Base-by-base conservation (phyloP, 2,329 filamentous ascomycete species). In the Zymoseptoria crescenta region DNA sequence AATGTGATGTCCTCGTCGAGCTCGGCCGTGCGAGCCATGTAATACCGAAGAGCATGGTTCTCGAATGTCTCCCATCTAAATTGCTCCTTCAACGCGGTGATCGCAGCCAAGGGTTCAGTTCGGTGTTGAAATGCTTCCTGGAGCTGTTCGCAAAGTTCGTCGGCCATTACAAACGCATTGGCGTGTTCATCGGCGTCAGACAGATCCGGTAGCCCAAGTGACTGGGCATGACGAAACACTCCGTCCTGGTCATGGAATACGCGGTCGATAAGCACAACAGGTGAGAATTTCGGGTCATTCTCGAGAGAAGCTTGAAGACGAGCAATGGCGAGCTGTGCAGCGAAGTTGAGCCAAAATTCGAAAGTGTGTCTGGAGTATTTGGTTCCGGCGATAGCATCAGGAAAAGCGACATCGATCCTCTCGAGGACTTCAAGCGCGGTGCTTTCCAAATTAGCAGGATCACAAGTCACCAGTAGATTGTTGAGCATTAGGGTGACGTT, bases 11-110 rank as follows among this genome's bases (percentile, higher is more conserved):
- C 69, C 2, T 65, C 55, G 20, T 74, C 68, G 49, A 85, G 75
- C 59, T 84, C 79, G 8, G 51, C 30, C 53, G 62, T 58, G 41
- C 69, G 68, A 9, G 55, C 28, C 1, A 63, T 59, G 55, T 60
- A 66, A 56, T 70, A 72, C 16, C 56, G 49, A 13, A 69, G 21
- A 3, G 63, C 68, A 8, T 74, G 69, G 0, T 77, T 62, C 5
- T 80, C 67, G 56, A 84, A 81, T 2, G 70, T 65, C 0, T 73
- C 64, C 81, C 82, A 85, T 2, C 76, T 74, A 65, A 79, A 86
- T 1, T 67, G 62, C 1, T 69, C 67, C 41, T 75, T 74, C 4
- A 86, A 63, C 1, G 65, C 68, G 2, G 76, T 74, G 27, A 81
- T 68, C 49, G 80, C 76, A 13, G 78, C 68, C 2, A 67, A 56